phyloP scores from a whole-genome alignment of 306 rosid species.

The Prunus dulcis region DNA sequence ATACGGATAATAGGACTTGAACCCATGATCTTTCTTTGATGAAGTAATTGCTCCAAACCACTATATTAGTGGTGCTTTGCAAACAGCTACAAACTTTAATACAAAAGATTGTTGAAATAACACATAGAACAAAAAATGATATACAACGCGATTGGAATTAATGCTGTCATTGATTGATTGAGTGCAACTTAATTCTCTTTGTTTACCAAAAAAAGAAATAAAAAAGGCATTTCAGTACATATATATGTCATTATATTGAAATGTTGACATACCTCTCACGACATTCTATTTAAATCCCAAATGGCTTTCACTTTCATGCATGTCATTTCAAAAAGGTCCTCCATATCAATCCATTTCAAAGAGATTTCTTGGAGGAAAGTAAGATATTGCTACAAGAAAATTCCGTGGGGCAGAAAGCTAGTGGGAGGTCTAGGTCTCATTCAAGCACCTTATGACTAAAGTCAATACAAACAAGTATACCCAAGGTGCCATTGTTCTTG shows the following conservation, averaged over 20 bases:
- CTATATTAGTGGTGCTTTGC: too few species aligned
- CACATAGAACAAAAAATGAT: neutral
- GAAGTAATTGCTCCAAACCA: too few species aligned
- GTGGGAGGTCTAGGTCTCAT: neutral
- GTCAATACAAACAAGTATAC: neutral
- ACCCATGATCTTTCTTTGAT: accelerated
- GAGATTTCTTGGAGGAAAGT: neutral
- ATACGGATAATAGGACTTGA: too few species aligned
- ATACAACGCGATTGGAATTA: neutral
- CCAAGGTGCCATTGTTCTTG: neutral
- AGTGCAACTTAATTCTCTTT: neutral
- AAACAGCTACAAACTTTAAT: too few species aligned
- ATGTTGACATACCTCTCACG: neutral
- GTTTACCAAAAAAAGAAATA: neutral
- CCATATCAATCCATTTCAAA: neutral
- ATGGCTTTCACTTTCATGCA: neutral
- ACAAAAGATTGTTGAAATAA: neutral
- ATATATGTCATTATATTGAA: neutral
- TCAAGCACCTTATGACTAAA: neutral
- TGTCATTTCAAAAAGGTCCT: neutral
- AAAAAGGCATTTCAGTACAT: neutral
- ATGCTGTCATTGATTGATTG: neutral
- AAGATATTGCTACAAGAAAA: conserved; percentile 2
- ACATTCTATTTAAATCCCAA: neutral
- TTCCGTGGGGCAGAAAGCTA: neutral